These are phyloP conservation scores for Phaeosphaeria sp. DNA, from an alignment of 2,329 filamentous ascomycete species.

Conservation along the genomic window DNA sequence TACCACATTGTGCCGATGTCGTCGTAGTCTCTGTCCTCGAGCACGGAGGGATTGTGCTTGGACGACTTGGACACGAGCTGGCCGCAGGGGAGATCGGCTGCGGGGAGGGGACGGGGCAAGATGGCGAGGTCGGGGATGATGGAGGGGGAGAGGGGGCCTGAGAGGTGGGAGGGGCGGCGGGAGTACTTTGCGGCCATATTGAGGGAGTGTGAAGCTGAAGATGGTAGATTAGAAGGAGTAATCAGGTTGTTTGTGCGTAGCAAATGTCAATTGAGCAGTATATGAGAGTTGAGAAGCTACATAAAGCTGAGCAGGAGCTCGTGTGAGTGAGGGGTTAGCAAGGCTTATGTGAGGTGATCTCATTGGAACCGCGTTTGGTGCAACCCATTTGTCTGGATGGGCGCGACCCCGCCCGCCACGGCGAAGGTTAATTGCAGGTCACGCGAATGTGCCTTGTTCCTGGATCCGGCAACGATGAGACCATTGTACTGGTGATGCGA, in stretches of 20 bases:
- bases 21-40: constrained; percentile 45
- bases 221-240: not conserved
- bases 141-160: constrained; percentile 38
- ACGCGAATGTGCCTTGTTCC: constrained; percentile 34
- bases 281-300: constrained; percentile 3
- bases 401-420: constrained; percentile 31
- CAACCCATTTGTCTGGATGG: constrained; percentile 21
- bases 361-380: constrained; percentile 30
- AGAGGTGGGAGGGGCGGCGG: constrained; percentile 33
- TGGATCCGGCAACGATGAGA: constrained; percentile 12
- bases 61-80: constrained; percentile 40
- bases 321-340: constrained; percentile 41
- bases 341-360: constrained; percentile 46
- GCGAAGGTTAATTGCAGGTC: constrained; percentile 31
- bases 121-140: constrained; percentile 41
- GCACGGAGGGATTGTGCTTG: constrained; percentile 33
- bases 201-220: constrained; percentile 2
- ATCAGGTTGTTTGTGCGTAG: not conserved
- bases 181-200: constrained; percentile 37
- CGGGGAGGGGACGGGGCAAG: constrained; percentile 38
- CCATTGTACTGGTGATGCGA: constrained; percentile 15
- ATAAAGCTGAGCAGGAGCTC: constrained; percentile 26
- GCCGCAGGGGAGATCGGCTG: constrained; percentile 35
- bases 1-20: constrained; percentile 45
- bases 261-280: constrained; percentile 9